Evolutionary conservation across 352 stramenopile species (phyloP), one percentile per base, ranked within the genome.

Genomic region (Poterioochromonas sp.): DNA sequence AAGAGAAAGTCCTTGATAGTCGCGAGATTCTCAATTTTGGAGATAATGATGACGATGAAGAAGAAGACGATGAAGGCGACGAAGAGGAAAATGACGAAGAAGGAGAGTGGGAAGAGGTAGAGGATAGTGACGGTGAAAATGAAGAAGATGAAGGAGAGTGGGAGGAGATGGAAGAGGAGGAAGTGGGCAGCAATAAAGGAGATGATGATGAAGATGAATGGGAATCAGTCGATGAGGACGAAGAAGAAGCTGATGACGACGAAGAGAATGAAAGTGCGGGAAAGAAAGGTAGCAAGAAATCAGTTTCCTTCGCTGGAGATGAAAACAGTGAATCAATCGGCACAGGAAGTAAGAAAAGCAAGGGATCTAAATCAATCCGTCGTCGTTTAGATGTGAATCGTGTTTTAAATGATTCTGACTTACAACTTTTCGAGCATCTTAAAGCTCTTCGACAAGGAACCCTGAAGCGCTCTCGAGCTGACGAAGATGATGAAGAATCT

Each of bases 121-220:
- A 71, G 39, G 62, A 47, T 47, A 44, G 58, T 39, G 64, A 80
- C 20, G 64, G 60, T 43, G 64, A 78, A 40, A 35, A 79, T 41
- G 76, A 80, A 44, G 22, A 80, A 8, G 40, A 22, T 8, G 71
- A 49, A 35, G 29, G 49, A 11, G 29, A 58, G 26, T 54, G 49
- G 18, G 64, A 62, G 12, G 62, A 44, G 1, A 29, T 44, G 15
- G 18, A 71, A 41, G 15, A 8, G 41, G 62, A 71, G 8, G 8
- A 62, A 32, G 51, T 32, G 29, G 26, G 8, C 44, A 53, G 8
- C 8, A 20, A 53, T 8, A 20, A 53, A 58, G 35, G 29, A 29
- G 73, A 58, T 73, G 39, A 53, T n/a, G 62, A 80, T 63, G 63
- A 79, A 35, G 34, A 79, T 37, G 53, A 80, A 44, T 3, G 51